phyloP scores from a whole-genome alignment of 768 basidiomycete species.

The Tylopilus intermedius region DNA sequence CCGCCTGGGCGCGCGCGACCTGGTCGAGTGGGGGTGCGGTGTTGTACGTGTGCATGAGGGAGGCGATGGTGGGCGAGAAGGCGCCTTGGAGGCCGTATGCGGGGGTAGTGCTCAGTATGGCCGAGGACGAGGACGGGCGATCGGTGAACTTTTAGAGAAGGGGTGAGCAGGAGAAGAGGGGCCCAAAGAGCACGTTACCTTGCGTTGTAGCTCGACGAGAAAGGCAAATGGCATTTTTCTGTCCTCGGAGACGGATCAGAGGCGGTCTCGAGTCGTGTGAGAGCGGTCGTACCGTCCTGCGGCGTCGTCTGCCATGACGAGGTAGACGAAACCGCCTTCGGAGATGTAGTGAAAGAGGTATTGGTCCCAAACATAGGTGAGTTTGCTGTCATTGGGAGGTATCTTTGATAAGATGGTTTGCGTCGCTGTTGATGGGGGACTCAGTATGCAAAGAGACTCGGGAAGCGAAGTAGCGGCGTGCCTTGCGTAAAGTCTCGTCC shows the following conservation, averaged over 20 bases:
- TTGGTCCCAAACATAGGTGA: constrained; percentile 88
- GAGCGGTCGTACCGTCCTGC: constrained; percentile 61
- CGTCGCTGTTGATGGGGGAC: constrained; percentile 48
- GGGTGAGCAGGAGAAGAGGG: background rate
- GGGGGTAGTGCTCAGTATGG: constrained; percentile 42
- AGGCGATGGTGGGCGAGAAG: constrained; percentile 64
- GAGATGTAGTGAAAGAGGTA: constrained; percentile 93
- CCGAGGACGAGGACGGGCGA: constrained; percentile 60
- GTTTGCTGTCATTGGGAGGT: constrained; percentile 81
- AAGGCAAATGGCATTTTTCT: constrained; percentile 95
- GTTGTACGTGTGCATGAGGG: constrained; percentile 84
- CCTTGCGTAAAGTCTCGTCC: constrained; percentile 88
- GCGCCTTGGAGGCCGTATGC: constrained; percentile 66
- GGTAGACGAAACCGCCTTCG: constrained; percentile 78
- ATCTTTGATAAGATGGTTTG: constrained; percentile 92
- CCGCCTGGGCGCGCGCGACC: constrained; percentile 82
- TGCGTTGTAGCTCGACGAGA: constrained; percentile 77
- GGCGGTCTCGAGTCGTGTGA: background rate
- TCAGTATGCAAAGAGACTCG: background rate
- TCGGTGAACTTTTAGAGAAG: constrained; percentile 45
- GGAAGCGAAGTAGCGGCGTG: constrained; percentile 24
- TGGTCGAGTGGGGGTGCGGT: constrained; percentile 86
- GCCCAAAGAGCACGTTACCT: constrained; percentile 35
- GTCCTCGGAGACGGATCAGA: constrained; percentile 3
- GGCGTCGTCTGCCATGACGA: constrained; percentile 93